Evolutionary conservation across 352 stramenopile species (phyloP).

Genomic region (Pythium folliculosum): DNA sequence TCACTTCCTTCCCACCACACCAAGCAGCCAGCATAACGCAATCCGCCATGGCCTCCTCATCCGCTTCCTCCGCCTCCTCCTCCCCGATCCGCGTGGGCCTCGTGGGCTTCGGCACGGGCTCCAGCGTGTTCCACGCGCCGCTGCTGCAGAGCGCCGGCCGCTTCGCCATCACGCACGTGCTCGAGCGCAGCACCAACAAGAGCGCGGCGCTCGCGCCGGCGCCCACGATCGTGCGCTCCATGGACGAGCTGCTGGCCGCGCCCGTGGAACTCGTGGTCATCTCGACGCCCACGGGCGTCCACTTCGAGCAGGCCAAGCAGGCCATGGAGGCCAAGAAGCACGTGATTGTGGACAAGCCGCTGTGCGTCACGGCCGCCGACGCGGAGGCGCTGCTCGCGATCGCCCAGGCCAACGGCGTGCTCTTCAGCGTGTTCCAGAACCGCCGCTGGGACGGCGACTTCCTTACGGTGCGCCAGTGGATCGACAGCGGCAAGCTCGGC

Average conservation of each 20-base stretch:
- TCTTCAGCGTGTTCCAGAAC: constrained; percentile 82
- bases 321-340: constrained; percentile 71
- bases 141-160: constrained; percentile 58
- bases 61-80: not conserved
- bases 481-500: constrained; percentile 51
- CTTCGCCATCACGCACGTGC: constrained; percentile 75
- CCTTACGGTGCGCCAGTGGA: constrained; percentile 51
- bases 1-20: too few species aligned
- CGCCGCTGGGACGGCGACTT: constrained; percentile 79
- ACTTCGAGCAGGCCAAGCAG: constrained; percentile 77
- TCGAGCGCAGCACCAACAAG: constrained; percentile 72
- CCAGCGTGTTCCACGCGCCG: constrained; percentile 74
- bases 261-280: constrained; percentile 71
- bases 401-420: constrained; percentile 49
- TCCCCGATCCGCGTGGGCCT: constrained; percentile 53
- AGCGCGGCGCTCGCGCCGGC: constrained; percentile 46
- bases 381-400: constrained; percentile 52
- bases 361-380: constrained; percentile 57
- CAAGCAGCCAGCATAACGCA: too few species aligned
- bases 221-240: constrained; percentile 67
- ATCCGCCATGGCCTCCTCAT: too few species aligned
- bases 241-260: constrained; percentile 64
- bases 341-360: constrained; percentile 76
- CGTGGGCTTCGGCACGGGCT: constrained; percentile 71
- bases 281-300: constrained; percentile 68